phyloP scores from a whole-genome alignment of 2,329 filamentous ascomycete genomes.

The Aciculosporium take region DNA sequence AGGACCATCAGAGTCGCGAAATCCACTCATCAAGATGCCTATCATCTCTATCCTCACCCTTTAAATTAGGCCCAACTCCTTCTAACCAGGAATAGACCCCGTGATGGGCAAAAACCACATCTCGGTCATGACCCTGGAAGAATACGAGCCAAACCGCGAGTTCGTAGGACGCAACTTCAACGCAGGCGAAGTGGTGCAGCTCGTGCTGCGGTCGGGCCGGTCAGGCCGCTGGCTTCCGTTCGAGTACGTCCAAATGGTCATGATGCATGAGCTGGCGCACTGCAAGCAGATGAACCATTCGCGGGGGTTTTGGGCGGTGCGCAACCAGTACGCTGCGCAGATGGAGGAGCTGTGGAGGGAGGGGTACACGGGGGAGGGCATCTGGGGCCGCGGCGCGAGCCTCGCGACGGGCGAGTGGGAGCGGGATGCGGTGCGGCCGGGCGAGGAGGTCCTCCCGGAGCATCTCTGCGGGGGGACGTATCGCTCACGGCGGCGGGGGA shows the following conservation, averaged over 20 bases:
- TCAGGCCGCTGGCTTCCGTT: constrained; percentile 65
- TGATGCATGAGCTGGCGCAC: constrained; percentile 86
- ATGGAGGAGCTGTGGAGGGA: constrained; percentile 57
- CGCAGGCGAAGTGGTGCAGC: constrained; percentile 71
- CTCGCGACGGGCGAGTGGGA: constrained; percentile 48
- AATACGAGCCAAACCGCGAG: constrained; percentile 66
- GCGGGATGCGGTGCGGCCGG: constrained; percentile 33
- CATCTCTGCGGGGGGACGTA: constrained; percentile 76
- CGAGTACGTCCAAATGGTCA: constrained; percentile 79
- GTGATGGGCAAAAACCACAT: constrained; percentile 54
- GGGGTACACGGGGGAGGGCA: constrained; percentile 63
- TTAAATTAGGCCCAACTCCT: no score
- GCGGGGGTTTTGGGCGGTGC: constrained; percentile 63
- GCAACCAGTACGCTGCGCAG: constrained; percentile 57
- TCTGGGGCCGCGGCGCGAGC: constrained; percentile 63
- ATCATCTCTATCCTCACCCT: no score
- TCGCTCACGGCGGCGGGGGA: constrained; percentile 37
- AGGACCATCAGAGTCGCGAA: no score
- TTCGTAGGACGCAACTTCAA: constrained; percentile 88
- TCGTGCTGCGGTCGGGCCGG: constrained; percentile 57
- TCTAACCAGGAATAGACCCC: constrained; percentile 42
- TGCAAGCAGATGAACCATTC: constrained; percentile 89
- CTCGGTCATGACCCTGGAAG: constrained; percentile 58
- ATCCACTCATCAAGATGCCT: no score
- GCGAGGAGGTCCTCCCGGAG: constrained; percentile 44